phyloP scores from a whole-genome alignment of 805 yeast genomes.

The Nakazawaea siamensis region DNA sequence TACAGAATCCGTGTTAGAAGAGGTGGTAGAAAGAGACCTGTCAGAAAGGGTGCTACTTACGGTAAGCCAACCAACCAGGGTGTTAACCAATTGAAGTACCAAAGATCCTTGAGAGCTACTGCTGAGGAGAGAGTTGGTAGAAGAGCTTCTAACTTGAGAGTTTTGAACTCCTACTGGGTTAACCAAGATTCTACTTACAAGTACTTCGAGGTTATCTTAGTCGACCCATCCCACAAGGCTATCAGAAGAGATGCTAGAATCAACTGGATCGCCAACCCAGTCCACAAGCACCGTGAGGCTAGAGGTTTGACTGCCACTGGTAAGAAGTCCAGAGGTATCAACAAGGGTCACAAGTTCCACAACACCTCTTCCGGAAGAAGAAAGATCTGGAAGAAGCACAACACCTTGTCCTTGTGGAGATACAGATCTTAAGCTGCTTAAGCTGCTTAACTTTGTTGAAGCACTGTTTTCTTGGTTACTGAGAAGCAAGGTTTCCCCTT shows the following conservation, averaged over 20 bases:
- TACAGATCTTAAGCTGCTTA: constrained; percentile 69
- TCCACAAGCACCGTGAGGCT: constrained; percentile 99
- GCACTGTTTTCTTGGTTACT: too few species aligned
- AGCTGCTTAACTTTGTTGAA: too few species aligned
- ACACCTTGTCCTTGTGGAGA: constrained; percentile 98
- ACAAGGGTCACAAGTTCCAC: constrained; percentile 99
- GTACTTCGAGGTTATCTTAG: constrained; percentile 96
- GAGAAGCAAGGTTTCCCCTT: too few species aligned
- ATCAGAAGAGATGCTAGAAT: constrained; percentile 96
- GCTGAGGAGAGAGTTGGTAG: constrained; percentile 99
- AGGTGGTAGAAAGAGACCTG: constrained; percentile 99
- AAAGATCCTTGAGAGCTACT: constrained; percentile 93
- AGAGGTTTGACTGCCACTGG: constrained; percentile 98
- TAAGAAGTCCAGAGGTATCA: constrained; percentile 99
- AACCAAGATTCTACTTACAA: constrained; percentile 99
- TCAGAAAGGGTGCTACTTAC: constrained; percentile 99
- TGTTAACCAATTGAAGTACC: constrained; percentile 98
- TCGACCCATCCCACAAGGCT: constrained; percentile 97
- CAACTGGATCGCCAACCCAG: constrained; percentile 99
- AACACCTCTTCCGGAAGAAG: constrained; percentile 98
- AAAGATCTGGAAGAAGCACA: constrained; percentile 99
- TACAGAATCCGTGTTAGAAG: constrained; percentile 99
- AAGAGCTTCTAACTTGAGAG: constrained; percentile 98
- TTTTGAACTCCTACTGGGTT: constrained; percentile 99
- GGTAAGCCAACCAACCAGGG: constrained; percentile 99